Conservation (phyloP, 1,139 yeast species). For the Oligophagozyma castellii region DNA sequence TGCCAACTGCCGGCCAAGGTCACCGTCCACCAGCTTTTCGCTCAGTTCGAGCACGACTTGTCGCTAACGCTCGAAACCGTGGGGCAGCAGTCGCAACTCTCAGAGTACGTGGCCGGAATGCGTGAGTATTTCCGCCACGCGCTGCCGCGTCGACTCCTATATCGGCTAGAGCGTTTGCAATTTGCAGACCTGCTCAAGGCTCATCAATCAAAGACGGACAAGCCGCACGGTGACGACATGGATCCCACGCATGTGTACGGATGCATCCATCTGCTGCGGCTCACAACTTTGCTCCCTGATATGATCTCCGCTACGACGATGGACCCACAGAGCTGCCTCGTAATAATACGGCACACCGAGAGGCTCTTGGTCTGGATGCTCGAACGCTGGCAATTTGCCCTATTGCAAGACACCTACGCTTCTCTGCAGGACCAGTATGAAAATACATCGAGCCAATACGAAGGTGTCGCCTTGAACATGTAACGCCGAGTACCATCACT, state of each 20-base stretch:
- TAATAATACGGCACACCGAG: constrained; percentile 19
- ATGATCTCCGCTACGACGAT: constrained; percentile 63
- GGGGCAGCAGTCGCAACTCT: constrained; percentile 38
- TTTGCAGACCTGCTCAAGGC: constrained; percentile 39
- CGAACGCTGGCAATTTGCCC: neutral
- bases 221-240: constrained; percentile 9
- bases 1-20: constrained; percentile 45
- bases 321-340: constrained; percentile 50
- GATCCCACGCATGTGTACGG: constrained; percentile 48
- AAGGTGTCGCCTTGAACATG: constrained; percentile 24
- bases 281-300: constrained; percentile 69
- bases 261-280: constrained; percentile 58
- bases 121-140: constrained; percentile 65
- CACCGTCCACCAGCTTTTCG: constrained; percentile 39
- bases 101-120: constrained; percentile 60
- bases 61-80: constrained; percentile 24
- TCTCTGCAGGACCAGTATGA: constrained; percentile 11
- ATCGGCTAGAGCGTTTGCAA: constrained; percentile 77
- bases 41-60: constrained; percentile 28
- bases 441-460: constrained; percentile 24
- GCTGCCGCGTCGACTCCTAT: constrained; percentile 58
- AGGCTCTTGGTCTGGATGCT: constrained; percentile 18
- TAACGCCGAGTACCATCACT: too few species aligned
- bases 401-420: neutral
- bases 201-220: constrained; percentile 24